phyloP scores from a whole-genome alignment of 2,329 filamentous ascomycete genomes.

The Ophiostoma sp. region DNA sequence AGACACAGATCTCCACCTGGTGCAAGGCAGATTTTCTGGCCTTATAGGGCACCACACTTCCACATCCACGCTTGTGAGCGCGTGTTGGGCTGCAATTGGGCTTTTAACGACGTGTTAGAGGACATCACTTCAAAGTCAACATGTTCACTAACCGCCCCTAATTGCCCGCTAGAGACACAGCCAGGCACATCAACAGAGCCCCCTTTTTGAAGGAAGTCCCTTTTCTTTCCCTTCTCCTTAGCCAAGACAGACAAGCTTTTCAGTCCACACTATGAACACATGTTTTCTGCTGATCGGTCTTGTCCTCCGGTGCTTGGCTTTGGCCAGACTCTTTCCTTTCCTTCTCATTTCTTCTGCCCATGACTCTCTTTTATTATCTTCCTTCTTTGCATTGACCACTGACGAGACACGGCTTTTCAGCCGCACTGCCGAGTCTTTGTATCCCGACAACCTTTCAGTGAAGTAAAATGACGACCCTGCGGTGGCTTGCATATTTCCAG shows the following conservation, averaged over 20 bases:
- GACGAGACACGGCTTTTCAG: neutral
- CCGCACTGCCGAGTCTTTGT: neutral
- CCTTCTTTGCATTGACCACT: neutral
- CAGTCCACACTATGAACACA: neutral
- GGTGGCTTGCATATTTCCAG: neutral
- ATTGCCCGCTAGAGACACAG: neutral
- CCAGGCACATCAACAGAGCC: neutral
- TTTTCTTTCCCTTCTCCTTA: neutral
- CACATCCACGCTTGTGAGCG: neutral
- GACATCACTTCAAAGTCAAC: neutral
- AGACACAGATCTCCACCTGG: neutral
- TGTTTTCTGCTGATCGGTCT: neutral
- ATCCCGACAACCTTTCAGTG: neutral
- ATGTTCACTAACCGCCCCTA: neutral
- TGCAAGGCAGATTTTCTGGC: conserved; percentile 12
- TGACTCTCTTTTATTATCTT: neutral
- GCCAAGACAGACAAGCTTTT: conserved; percentile 11
- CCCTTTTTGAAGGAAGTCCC: neutral
- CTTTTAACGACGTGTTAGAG: neutral
- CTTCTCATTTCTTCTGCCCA: neutral
- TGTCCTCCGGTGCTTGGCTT: neutral
- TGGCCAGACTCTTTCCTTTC: neutral
- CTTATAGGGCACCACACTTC: neutral
- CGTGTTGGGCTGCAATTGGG: neutral
- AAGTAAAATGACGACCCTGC: neutral